These are phyloP conservation scores for Coniochaeta sp. DNA, from an alignment of 2,329 filamentous ascomycete species.

Conservation along the genomic window DNA sequence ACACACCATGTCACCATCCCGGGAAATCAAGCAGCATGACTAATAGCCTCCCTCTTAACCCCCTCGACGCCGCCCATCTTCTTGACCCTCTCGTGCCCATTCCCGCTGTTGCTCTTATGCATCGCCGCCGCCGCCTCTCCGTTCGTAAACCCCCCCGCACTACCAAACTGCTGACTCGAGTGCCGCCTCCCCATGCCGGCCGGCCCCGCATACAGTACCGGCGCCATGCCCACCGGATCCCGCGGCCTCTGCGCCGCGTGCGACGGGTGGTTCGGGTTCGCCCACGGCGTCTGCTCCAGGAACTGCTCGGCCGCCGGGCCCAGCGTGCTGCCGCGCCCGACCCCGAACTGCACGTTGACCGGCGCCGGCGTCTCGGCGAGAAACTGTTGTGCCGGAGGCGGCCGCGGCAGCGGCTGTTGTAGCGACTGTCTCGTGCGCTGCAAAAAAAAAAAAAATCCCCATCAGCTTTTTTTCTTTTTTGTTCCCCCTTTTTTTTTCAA, in stretches of 20 bases:
- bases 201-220: constrained; percentile 7
- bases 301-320: constrained; percentile 77
- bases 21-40: background rate
- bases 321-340: constrained; percentile 27
- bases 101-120: background rate
- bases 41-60: background rate
- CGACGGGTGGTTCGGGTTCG: constrained; percentile 75
- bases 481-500: background rate
- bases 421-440: background rate
- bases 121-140: background rate
- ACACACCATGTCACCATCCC: background rate
- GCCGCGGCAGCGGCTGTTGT: constrained; percentile 1
- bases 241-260: constrained; percentile 41
- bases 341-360: constrained; percentile 13
- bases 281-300: constrained; percentile 85
- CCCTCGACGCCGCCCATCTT: constrained; percentile 1
- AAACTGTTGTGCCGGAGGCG: constrained; percentile 8
- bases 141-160: background rate
- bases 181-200: constrained; percentile 2
- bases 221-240: background rate
- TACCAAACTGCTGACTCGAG: background rate
- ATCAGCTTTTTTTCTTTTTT: background rate
- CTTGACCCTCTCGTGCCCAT: background rate
- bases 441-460: background rate
- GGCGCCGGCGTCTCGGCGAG: constrained; percentile 7